These are phyloP conservation scores for Pachysandra terminalis DNA, from an alignment of 164 flowering plant species.

Conservation along the genomic window DNA sequence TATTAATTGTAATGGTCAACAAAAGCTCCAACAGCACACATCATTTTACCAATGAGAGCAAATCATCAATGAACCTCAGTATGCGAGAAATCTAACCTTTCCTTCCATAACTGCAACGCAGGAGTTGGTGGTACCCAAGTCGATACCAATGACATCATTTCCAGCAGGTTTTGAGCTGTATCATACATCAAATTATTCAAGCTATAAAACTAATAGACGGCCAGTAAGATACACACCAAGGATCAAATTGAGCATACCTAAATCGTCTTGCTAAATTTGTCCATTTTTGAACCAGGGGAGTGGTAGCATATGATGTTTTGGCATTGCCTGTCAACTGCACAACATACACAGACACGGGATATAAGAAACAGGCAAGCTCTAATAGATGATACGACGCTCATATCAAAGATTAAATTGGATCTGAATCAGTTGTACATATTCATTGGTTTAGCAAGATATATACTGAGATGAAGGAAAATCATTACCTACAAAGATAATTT, in stretches of 20 bases:
- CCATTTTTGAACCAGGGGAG: constrained; percentile 32
- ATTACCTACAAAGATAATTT: too few species aligned
- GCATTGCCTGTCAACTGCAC: constrained; percentile 47
- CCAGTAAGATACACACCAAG: too few species aligned
- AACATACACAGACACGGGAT: not conserved
- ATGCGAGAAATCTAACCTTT: constrained; percentile 31
- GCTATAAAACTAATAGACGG: too few species aligned
- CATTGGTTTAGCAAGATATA: too few species aligned
- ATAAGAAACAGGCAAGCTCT: not conserved
- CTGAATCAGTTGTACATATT: too few species aligned
- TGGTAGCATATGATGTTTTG: constrained; percentile 33
- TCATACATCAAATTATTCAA: not conserved
- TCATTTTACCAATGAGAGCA: not conserved
- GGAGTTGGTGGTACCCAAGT: constrained; percentile 68
- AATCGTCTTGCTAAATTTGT: constrained; percentile 51
- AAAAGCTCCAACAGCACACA: not conserved
- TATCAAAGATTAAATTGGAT: too few species aligned
- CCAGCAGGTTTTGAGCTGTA: constrained; percentile 53
- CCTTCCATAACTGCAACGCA: constrained; percentile 74
- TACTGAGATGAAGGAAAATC: too few species aligned
- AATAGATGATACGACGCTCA: not conserved
- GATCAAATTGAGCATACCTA: constrained; percentile 40
- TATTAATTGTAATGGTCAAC: not conserved
- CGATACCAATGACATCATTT: constrained; percentile 65
- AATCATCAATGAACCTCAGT: not conserved